Conservation (phyloP, 352 stramenopile species). For the Pythium sp. region DNA sequence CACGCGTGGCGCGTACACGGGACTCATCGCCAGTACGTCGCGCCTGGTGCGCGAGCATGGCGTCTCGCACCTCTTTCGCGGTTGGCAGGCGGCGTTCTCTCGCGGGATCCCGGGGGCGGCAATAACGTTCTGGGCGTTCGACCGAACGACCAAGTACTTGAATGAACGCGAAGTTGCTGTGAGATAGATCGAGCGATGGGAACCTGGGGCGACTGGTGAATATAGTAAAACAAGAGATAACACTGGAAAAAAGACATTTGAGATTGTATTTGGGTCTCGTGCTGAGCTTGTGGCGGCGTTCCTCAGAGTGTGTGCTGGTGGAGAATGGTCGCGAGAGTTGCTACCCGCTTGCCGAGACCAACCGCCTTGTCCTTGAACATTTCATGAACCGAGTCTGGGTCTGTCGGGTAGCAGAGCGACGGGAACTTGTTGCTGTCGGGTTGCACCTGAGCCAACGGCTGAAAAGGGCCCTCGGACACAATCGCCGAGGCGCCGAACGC, state of each 20-base stretch:
- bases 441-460: conserved; percentile 20
- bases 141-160: conserved; percentile 56
- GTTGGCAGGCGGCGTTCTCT: conserved; percentile 80
- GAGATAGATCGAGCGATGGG: neutral
- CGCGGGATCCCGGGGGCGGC: conserved; percentile 69
- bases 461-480: conserved; percentile 72
- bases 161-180: conserved; percentile 27
- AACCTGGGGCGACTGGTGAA: no score
- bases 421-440: conserved; percentile 34
- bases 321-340: conserved; percentile 43
- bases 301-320: conserved; percentile 4
- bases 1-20: conserved; percentile 36
- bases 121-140: conserved; percentile 82
- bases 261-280: no score
- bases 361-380: conserved; percentile 85
- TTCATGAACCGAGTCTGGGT: conserved; percentile 54
- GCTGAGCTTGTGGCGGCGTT: no score
- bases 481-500: conserved; percentile 83
- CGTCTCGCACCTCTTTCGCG: conserved; percentile 63
- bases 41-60: conserved; percentile 54
- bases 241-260: neutral
- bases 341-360: conserved; percentile 66
- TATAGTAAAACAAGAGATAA: conserved; percentile 3
- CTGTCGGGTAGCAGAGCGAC: conserved; percentile 47
- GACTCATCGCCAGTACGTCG: conserved; percentile 34